phyloP scores from a whole-genome alignment of 2,329 filamentous ascomycete species.

The Camillea tinctor region DNA sequence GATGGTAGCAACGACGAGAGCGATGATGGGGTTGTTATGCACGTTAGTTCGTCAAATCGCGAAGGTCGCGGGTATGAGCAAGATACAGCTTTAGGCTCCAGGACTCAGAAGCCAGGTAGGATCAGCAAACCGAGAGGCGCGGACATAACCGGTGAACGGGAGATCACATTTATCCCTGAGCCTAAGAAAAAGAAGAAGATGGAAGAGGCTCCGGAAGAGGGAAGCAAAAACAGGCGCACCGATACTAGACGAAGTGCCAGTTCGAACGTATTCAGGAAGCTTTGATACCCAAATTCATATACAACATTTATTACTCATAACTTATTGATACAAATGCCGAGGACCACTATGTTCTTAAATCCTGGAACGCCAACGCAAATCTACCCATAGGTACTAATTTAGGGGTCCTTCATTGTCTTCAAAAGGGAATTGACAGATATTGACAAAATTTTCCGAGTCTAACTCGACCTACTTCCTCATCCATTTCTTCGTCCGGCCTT shows the following conservation, averaged over 20 bases:
- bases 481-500: conserved; percentile 30
- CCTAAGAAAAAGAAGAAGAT: conserved; percentile 47
- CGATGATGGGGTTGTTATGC: conserved; percentile 56
- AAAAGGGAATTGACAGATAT: no score
- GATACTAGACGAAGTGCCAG: conserved; percentile 68
- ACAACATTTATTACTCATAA: conserved; percentile 3
- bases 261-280: conserved; percentile 63
- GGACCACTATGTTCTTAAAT: conserved; percentile 5
- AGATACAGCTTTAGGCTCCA: conserved; percentile 57
- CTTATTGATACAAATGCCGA: conserved; percentile 20
- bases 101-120: conserved; percentile 50
- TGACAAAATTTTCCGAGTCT: not conserved
- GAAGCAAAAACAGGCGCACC: conserved; percentile 27
- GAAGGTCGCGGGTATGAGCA: conserved; percentile 55
- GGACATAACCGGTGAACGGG: conserved; percentile 60
- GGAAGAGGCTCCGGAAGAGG: conserved; percentile 18
- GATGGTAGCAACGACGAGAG: conserved; percentile 34
- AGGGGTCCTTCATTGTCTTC: conserved; percentile 1
- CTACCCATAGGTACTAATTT: conserved; percentile 3
- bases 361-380: conserved; percentile 15
- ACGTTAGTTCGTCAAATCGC: conserved; percentile 67
- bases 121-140: conserved; percentile 43
- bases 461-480: conserved; percentile 24
- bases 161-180: conserved; percentile 71
- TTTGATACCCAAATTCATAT: conserved; percentile 53